phyloP scores from a whole-genome alignment of 2,329 filamentous ascomycete species.

The Pseudogymnoascus sp. region DNA sequence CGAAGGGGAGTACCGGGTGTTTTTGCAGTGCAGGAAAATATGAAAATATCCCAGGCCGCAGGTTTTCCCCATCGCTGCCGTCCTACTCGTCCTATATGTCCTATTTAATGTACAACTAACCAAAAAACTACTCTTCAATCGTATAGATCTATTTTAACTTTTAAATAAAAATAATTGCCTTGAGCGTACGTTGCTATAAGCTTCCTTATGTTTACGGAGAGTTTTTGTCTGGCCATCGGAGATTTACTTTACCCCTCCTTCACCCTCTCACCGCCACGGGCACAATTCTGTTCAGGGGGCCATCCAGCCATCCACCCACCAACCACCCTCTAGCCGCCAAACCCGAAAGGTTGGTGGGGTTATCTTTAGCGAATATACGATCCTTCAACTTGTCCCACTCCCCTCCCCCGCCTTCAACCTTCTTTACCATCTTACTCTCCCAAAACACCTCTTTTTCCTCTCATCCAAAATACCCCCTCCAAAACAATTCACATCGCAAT shows the following conservation, averaged over 20 bases:
- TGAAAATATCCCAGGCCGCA: not conserved
- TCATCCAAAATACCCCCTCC: not conserved
- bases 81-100: not conserved
- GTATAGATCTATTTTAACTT: not conserved
- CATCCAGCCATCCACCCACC: not conserved
- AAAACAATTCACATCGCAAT: slow-evolving; percentile 10
- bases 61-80: not conserved
- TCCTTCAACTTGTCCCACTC: slow-evolving; percentile 4
- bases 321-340: not conserved
- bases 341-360: slow-evolving; percentile 9
- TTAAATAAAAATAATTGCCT: not conserved
- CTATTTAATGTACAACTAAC: not conserved
- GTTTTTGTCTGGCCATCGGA: not conserved
- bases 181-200: not conserved
- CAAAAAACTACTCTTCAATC: not conserved
- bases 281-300: not conserved
- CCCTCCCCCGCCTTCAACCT: slow-evolving; percentile 8
- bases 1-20: not conserved
- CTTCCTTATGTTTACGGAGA: not conserved
- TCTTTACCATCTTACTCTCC: slow-evolving; percentile 2
- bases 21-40: not conserved
- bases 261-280: not conserved
- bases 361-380: slow-evolving; percentile 8
- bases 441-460: slow-evolving; percentile 9
- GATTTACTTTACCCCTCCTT: slow-evolving; percentile 1